Base-by-base conservation (phyloP, 805 yeast genomes). In the Diddensiella transvaalensis region DNA sequence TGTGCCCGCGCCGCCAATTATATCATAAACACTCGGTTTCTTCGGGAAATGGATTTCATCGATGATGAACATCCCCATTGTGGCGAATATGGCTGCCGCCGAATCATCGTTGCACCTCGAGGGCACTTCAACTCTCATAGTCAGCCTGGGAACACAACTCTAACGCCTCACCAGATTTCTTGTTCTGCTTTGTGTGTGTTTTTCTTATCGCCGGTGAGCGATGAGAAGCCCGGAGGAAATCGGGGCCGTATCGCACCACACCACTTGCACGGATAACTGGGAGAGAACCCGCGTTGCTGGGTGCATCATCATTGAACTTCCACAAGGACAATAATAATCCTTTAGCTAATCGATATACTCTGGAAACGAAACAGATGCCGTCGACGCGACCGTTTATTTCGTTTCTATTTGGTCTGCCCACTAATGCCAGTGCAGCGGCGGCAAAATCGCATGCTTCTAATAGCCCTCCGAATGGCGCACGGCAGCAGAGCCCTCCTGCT, bases 1-100 rank as follows among this genome's bases (percentile, higher is more conserved):
- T 0, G 91, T 78, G 0, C 95, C 96, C 1, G 90, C 98, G 1
- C 98, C 98, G 0, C 98, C 98, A 41, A 87, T 72, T 4, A 90
- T 73, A 61, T 86, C 64, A 37, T 51, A 52, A 58, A 62, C 54
- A 69, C 71, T 21, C 68, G 57, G 36, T 44, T 53, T 67, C 54
- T 46, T 62, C 0, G 78, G 74, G 58, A 78, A 81, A 48, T 78
- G 81, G 56, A 89, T 87, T 54, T 87, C 96, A 64, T 90, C 98
- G 15, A 90, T 76, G 59, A 91, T 88, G 67, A 88, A 85, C 87
- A 90, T 83, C 40, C 96, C 98, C 71, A 86, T 71, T 1, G 50
- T 47, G 6, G 30, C 43, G 37, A 47, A 47, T 10, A 47, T 13
- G 13, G 50, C 40, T n/a, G 11, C n/a, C 11, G 10, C 21, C 10